A percentile compares a stretch with the other conserved stretches of the same genome.
Conservation (phyloP, 2,329 filamentous ascomycete genomes). For the Tolypocladium amazonense region DNA sequence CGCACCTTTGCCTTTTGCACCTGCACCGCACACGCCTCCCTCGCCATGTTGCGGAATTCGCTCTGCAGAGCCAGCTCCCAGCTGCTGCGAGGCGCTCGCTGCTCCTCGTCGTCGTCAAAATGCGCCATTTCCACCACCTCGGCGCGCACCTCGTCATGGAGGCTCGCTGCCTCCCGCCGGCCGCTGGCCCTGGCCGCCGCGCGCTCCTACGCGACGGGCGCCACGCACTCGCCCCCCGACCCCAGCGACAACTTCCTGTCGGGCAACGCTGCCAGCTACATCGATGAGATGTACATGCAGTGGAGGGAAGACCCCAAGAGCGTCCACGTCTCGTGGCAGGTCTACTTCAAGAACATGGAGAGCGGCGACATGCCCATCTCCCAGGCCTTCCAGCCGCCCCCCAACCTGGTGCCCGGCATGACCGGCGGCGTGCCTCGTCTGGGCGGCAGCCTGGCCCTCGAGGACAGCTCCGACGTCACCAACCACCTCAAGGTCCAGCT, state of each 20-base stretch:
- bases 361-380: slow-evolving; percentile 95
- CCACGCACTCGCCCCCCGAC: slow-evolving; percentile 50
- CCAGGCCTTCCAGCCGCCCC: slow-evolving; percentile 91
- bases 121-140: slow-evolving; percentile 31
- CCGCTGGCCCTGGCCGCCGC: slow-evolving; percentile 38
- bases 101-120: slow-evolving; percentile 26
- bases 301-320: slow-evolving; percentile 92
- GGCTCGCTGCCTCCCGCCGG: slow-evolving; percentile 34
- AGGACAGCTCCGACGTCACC: slow-evolving; percentile 71
- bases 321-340: slow-evolving; percentile 96
- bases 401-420: slow-evolving; percentile 76
- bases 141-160: slow-evolving; percentile 30
- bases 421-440: slow-evolving; percentile 67
- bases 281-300: slow-evolving; percentile 98
- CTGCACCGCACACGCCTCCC: slow-evolving; percentile 9
- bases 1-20: slow-evolving; percentile 5
- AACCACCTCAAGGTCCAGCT: slow-evolving; percentile 98
- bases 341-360: slow-evolving; percentile 99
- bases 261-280: slow-evolving; percentile 95
- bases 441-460: slow-evolving; percentile 56
- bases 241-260: slow-evolving; percentile 94
- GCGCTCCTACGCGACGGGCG: slow-evolving; percentile 42
- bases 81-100: slow-evolving; percentile 46
- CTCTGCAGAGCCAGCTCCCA: slow-evolving; percentile 54
- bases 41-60: slow-evolving; percentile 63